Base-by-base conservation (phyloP, 129 eudicot species). In the Lonicera japonica region DNA sequence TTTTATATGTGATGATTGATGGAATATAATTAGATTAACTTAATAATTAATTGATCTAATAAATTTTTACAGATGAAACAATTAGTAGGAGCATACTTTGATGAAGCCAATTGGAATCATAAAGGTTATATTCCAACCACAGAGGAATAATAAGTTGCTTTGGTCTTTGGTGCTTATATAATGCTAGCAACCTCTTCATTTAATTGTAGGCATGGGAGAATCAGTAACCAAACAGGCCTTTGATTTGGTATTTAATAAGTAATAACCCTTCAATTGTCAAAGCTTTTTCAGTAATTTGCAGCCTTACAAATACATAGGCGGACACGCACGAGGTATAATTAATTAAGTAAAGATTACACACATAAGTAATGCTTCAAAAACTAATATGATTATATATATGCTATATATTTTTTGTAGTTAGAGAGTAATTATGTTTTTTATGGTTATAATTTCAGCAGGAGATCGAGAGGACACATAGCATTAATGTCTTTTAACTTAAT, bases 61-160 rank as follows among this genome's bases (percentile, higher is more conserved):
- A n/a, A 2, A 2, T 43, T 14, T 43, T 14, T 43, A 6, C 36
- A 29, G 36, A 29, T 29, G 36, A 29, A 15, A 15, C n/a, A 45
- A 45, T 15, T 10, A 45, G 41, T 21, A 0, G 25, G 48, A 20
- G 67, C 58, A 22, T 70, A 71, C 51, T 20, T 38, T 18, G 40
- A 17, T 0, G 73, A 77, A 66, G 77, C 65, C 0, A 39, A 24
- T 19, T 70, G 77, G 82, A 41, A 3, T 1, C 6, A n/a, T 18
- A 21, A 25, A 5, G 24, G 29, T 0, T 20, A 65, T 23, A n/a
- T 54, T 2, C 77, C 82, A 53, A 54, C 73, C n/a, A 17, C 60
- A 19, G 73, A 70, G 11, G 77, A 77, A 38, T 71, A 70, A 61
- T 36, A 60, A 36, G 41, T 18, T 55, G 60, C 65, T 4, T 0